phyloP scores from a whole-genome alignment of 2,329 filamentous ascomycete genomes.

The Nemania sp. region DNA sequence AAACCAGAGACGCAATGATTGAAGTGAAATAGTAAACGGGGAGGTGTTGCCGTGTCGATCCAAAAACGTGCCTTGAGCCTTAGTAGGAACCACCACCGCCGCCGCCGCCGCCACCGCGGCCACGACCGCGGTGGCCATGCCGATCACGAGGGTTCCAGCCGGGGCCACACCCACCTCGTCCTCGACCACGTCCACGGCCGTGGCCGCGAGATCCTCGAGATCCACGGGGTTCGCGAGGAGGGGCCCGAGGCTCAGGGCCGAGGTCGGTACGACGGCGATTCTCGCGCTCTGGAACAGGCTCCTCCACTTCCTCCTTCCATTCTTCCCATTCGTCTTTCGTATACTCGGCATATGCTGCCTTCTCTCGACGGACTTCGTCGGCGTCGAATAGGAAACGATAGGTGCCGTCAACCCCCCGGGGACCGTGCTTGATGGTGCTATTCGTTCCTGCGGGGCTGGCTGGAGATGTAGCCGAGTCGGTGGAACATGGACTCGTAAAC shows the following conservation, averaged over 20 bases:
- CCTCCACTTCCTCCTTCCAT: conserved; percentile 77
- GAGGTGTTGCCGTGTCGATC: background rate
- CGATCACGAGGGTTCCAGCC: conserved; percentile 37
- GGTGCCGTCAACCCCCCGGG: conserved; percentile 63
- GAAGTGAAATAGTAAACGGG: conserved; percentile 2
- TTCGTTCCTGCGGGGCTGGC: conserved; percentile 43
- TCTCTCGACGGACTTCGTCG: conserved; percentile 73
- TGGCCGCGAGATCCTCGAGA: conserved; percentile 31
- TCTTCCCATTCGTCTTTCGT: conserved; percentile 78
- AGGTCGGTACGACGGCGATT: conserved; percentile 33
- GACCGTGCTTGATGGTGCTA: conserved; percentile 43
- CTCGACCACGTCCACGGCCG: conserved; percentile 32
- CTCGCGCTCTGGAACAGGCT: conserved; percentile 48
- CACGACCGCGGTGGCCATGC: conserved; percentile 35
- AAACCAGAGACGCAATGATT: conserved; percentile 8
- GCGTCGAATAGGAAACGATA: conserved; percentile 89
- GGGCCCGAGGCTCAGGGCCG: conserved; percentile 31
- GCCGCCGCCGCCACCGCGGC: conserved; percentile 29
- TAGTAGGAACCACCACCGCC: conserved; percentile 34
- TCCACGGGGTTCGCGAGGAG: conserved; percentile 36
- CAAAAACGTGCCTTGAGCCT: background rate
- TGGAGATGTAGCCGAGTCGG: conserved; percentile 45
- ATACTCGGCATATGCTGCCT: conserved; percentile 67
- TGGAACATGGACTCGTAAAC: conserved; percentile 41
- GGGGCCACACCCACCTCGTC: conserved; percentile 35